These are phyloP conservation scores for Corchorus capsularis DNA, from an alignment of 345 rosid genomes.

Conservation along the genomic window DNA sequence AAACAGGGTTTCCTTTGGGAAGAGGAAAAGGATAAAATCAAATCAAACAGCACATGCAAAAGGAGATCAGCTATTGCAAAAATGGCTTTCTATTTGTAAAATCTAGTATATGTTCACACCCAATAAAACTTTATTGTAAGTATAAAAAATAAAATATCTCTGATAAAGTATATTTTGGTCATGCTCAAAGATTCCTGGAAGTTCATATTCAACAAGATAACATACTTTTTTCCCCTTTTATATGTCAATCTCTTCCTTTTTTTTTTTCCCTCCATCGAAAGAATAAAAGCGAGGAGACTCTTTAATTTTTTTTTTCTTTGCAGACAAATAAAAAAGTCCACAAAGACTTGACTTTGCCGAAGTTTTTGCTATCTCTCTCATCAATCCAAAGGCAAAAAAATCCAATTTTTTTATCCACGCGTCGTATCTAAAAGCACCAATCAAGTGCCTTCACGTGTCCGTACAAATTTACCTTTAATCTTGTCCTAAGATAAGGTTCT, in stretches of 20 bases:
- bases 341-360: conserved; percentile 2
- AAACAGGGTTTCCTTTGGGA: no score
- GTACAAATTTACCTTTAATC: neutral
- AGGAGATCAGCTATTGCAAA: no score
- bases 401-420: neutral
- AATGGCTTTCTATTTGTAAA: neutral
- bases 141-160: neutral
- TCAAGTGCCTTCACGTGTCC: conserved; percentile 2
- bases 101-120: neutral
- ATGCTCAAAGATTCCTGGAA: conserved; percentile 14
- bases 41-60: no score
- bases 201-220: neutral
- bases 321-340: neutral
- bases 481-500: neutral
- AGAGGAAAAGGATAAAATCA: no score
- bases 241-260: neutral
- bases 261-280: neutral
- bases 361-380: neutral
- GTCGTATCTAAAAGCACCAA: neutral
- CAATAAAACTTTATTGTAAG: neutral
- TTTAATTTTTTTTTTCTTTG: no score
- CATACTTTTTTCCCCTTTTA: no score
- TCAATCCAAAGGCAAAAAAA: neutral
- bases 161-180: neutral
- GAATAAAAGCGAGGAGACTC: neutral